Base-by-base conservation (phyloP, 2,329 filamentous ascomycete genomes). In the Penicillium sp. region DNA sequence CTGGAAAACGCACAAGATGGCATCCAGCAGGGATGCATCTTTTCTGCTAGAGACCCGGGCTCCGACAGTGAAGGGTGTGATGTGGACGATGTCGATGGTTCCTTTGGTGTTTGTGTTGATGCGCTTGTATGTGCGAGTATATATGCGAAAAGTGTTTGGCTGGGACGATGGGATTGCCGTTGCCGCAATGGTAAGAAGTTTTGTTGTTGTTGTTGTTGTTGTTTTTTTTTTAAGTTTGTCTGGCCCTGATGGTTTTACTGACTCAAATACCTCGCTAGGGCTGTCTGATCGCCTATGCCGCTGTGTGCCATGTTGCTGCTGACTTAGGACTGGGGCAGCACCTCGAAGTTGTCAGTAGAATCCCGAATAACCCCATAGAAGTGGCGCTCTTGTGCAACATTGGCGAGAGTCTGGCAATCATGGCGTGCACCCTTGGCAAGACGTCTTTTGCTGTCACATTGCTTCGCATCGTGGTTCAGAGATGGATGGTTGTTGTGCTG, bases 341-440 rank as follows among this genome's bases (percentile, higher is more conserved):
- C 42, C 30, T 61, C 2, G 23, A 34, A 32, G 18, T 52, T 3
- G 56, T 62, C 27, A 35, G 39, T 16, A 5, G 57, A 26, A 47
- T 42, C 13, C 59, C 61, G 1, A 30, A 55, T 14, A 46, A 60
- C n/a, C 44, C 61, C n/a, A 60, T 61, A 4, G 14, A 56, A 3
- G 58, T 61, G 9, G 58, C 55, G 5, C 49, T 61, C 14, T 46
- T 63, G n/a, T 62, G 60, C 32, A 53, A 61, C 18, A 61, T 64
- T 40, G 72, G 23, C 66, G 63, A 59, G 65, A 68, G 63, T 1
- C 70, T 77, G 26, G 70, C 71, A 2, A 65, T 77, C n/a, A 56
- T 74, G 14, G 74, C 72, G 10, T 77, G 74, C 60, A 70, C 69
- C 2, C 53, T 71, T 1, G 70, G 74, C 0, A 78, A 77, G 26